phyloP scores from a whole-genome alignment of 495 filamentous ascomycete species.

The Aspergillus campestris region DNA sequence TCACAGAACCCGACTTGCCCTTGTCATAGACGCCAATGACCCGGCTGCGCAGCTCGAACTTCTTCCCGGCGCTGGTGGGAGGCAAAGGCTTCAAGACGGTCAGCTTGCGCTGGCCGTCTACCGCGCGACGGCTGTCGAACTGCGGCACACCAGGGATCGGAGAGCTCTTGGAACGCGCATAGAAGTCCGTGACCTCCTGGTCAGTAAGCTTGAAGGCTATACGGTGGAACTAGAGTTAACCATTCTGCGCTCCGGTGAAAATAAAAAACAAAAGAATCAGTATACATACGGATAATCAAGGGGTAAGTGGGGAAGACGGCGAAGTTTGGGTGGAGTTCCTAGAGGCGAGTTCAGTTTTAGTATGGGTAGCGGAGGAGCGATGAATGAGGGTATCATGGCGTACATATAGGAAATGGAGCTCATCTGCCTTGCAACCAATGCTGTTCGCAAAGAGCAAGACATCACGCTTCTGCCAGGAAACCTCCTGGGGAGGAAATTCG shows the following conservation, averaged over 20 bases:
- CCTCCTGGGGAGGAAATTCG: constrained; percentile 62
- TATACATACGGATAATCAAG: constrained; percentile 61
- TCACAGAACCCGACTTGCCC: constrained; percentile 71
- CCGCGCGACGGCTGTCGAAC: constrained; percentile 63
- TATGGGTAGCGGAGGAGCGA: neutral
- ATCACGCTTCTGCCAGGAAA: constrained; percentile 82
- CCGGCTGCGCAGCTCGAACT: constrained; percentile 70
- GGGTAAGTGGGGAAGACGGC: constrained; percentile 82
- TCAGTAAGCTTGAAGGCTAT: constrained; percentile 71
- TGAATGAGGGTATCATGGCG: constrained; percentile 9
- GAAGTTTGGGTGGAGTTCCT: constrained; percentile 81
- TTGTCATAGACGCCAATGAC: constrained; percentile 89
- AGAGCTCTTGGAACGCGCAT: constrained; percentile 48
- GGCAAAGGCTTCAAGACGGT: constrained; percentile 73
- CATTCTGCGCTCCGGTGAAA: neutral
- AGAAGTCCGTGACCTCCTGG: constrained; percentile 81
- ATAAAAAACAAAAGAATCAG: neutral
- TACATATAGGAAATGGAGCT: constrained; percentile 87
- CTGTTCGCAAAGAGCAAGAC: constrained; percentile 78
- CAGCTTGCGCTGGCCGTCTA: constrained; percentile 81
- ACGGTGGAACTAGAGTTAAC: neutral
- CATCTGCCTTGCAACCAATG: constrained; percentile 75
- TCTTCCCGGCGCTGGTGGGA: constrained; percentile 56
- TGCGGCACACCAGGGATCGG: constrained; percentile 69
- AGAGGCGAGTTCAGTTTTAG: neutral